Evolutionary conservation across 2,329 filamentous ascomycete genomes (phyloP).

Genomic region (Fusarium coffeatum): DNA sequence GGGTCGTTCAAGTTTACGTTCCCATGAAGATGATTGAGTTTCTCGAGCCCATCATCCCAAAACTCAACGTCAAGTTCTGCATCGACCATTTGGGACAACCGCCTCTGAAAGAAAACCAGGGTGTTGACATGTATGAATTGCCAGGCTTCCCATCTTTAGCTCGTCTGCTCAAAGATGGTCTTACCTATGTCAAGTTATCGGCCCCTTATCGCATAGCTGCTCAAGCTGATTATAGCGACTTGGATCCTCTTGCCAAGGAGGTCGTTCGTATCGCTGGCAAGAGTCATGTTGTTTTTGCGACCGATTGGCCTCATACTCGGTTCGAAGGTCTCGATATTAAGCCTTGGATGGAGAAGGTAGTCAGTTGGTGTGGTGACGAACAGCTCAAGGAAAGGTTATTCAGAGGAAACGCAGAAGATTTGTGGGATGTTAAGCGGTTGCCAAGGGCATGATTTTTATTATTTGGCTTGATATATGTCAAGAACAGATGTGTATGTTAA

Average conservation of each 20-base stretch:
- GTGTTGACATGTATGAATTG: slow-evolving; percentile 37
- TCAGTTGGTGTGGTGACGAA: slow-evolving; percentile 63
- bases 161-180: slow-evolving; percentile 58
- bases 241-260: slow-evolving; percentile 62
- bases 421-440: slow-evolving; percentile 52
- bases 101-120: slow-evolving; percentile 48
- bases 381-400: slow-evolving; percentile 63
- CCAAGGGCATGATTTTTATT: not conserved
- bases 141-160: slow-evolving; percentile 55
- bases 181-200: slow-evolving; percentile 68
- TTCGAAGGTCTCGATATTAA: slow-evolving; percentile 67
- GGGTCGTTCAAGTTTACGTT: slow-evolving; percentile 70
- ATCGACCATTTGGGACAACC: slow-evolving; percentile 71
- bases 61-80: slow-evolving; percentile 63
- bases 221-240: slow-evolving; percentile 56
- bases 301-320: slow-evolving; percentile 73
- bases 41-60: slow-evolving; percentile 61
- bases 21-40: slow-evolving; percentile 61
- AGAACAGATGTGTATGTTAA: no score
- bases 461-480: not conserved
- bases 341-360: slow-evolving; percentile 58
- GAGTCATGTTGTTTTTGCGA: slow-evolving; percentile 65
- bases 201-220: slow-evolving; percentile 67
- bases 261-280: slow-evolving; percentile 58
- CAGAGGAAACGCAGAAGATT: slow-evolving; percentile 64